These are phyloP conservation scores for Yamadazyma epiphylla DNA, from an alignment of 1,139 yeast species.

Conservation along the genomic window DNA sequence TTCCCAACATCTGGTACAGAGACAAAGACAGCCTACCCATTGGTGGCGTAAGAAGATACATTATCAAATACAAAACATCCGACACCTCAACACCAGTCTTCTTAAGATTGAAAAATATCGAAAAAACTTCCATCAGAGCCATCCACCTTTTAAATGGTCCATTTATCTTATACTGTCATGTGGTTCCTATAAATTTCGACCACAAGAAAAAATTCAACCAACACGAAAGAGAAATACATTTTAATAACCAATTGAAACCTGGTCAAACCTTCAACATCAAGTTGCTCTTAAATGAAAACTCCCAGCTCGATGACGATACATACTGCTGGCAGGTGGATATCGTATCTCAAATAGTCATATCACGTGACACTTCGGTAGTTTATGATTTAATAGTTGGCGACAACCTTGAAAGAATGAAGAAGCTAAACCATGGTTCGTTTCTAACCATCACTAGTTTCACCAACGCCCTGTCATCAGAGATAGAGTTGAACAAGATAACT, in stretches of 20 bases:
- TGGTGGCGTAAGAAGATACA: slow-evolving; percentile 40
- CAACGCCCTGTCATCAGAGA: slow-evolving; percentile 5
- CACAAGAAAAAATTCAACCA: slow-evolving; percentile 28
- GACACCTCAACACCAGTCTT: slow-evolving; percentile 20
- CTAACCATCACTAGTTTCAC: slow-evolving; percentile 15
- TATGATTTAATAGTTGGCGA: slow-evolving; percentile 65
- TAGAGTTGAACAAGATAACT: slow-evolving; percentile 8
- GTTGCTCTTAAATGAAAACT: slow-evolving; percentile 46
- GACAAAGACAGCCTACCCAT: slow-evolving; percentile 32
- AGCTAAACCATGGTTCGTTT: slow-evolving; percentile 24
- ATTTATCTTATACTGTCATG: slow-evolving; percentile 55
- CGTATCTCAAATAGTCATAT: slow-evolving; percentile 76
- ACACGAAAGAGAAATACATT: slow-evolving; percentile 29
- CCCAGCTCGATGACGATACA: slow-evolving; percentile 15
- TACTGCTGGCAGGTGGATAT: slow-evolving; percentile 82
- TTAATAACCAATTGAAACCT: slow-evolving; percentile 52
- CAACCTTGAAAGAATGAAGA: slow-evolving; percentile 29
- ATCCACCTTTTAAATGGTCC: slow-evolving; percentile 58
- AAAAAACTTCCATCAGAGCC: slow-evolving; percentile 48
- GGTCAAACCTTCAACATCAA: slow-evolving; percentile 55
- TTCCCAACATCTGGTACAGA: slow-evolving; percentile 36
- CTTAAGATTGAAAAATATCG: slow-evolving; percentile 49
- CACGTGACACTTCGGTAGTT: slow-evolving; percentile 58
- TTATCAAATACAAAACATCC: slow-evolving; percentile 21
- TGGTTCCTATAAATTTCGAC: slow-evolving; percentile 49